These are phyloP conservation scores for Candida awuae DNA, from an alignment of 805 yeast species.

Conservation along the genomic window DNA sequence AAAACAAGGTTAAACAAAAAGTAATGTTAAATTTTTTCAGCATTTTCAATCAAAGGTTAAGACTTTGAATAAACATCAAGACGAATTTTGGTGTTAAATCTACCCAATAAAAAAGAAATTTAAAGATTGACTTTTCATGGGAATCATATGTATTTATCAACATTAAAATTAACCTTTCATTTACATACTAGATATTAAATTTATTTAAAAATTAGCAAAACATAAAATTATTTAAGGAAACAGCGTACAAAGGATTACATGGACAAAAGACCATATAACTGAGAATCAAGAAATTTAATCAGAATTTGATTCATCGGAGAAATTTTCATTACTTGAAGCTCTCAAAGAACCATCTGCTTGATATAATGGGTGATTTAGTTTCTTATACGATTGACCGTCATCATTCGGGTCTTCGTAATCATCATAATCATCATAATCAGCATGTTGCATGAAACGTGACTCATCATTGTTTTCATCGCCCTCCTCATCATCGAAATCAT, in stretches of 20 bases:
- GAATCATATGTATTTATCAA: too few relatives aligned
- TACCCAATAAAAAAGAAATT: too few relatives aligned
- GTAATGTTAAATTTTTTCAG: too few relatives aligned
- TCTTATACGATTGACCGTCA: conserved; percentile 69
- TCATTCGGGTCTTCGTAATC: conserved; percentile 76
- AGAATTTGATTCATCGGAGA: neutral
- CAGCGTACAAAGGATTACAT: neutral
- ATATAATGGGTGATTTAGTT: conserved; percentile 52
- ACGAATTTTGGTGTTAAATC: too few relatives aligned
- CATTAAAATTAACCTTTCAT: too few relatives aligned
- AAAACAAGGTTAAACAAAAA: too few relatives aligned
- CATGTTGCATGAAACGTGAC: conserved; percentile 11
- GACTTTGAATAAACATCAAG: too few relatives aligned
- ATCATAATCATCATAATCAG: conserved; percentile 34
- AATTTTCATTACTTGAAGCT: conserved; percentile 10
- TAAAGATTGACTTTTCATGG: too few relatives aligned
- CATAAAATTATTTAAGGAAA: too few relatives aligned
- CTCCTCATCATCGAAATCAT: conserved; percentile 39
- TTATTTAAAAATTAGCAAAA: too few relatives aligned
- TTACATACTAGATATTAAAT: too few relatives aligned
- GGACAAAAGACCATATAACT: neutral
- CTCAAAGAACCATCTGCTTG: conserved; percentile 34
- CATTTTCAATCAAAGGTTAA: too few relatives aligned
- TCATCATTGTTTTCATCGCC: conserved; percentile 46
- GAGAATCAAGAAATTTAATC: neutral